Evolutionary conservation across 2,329 filamentous ascomycete species (phyloP), one percentile per base, ranked within the genome.

Genomic region (Didymella exigua): DNA sequence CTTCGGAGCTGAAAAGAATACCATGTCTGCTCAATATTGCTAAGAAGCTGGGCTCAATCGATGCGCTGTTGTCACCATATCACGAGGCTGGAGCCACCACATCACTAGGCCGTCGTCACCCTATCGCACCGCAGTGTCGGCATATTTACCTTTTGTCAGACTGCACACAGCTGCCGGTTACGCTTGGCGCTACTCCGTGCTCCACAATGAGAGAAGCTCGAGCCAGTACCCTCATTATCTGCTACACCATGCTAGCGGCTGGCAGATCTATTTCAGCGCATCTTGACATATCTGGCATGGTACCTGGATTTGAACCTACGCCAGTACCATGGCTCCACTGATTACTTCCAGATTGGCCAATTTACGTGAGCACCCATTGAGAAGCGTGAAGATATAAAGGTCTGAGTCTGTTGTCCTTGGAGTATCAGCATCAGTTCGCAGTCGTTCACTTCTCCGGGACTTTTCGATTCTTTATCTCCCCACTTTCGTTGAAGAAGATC

Each of bases 311-410:
- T 34, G 56, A 55, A 43, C 34, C n/a, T 42, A 49, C 54, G 49
- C 52, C 50, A 34, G 42, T 54, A 37, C 51, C 21, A 36, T 52
- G 38, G 24, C 36, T 52, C 37, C 40, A 40, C 36, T 38, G 27
- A 48, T 29, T 37, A 54, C 38, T 56, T 58, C 58, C 43, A 49
- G 24, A 18, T 51, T 49, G 44, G 45, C 16, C 61, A 33, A 61
- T 65, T 59, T 63, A 63, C 61, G 56, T 51, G 52, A 42, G 11
- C 24, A 14, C 23, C 18, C 14, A 52, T 42, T 21, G 41, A 53
- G 42, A 37, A 33, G 37, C 29, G 31, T 59, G 33, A 40, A 24
- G 23, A 46, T 69, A 68, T 71, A 71, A 68, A 62, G 48, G 52
- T 40, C 34, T 24, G 13, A 14, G 19, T 16, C n/a, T 30, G 38